phyloP scores from a whole-genome alignment of 2,329 filamentous ascomycete species.

The Aspergillus quadrilineatus region DNA sequence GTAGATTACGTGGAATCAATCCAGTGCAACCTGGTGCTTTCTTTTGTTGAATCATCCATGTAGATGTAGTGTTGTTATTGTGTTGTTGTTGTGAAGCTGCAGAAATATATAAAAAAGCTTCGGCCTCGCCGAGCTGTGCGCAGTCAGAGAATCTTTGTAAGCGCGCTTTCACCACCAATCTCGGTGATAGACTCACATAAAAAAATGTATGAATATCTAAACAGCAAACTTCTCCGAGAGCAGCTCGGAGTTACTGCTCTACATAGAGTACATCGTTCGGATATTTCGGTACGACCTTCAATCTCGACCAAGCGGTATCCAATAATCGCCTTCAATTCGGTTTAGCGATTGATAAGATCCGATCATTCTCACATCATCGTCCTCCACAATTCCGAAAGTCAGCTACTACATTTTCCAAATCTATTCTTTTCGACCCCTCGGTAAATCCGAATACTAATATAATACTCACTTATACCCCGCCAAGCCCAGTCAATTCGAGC shows the following conservation, averaged over 20 bases:
- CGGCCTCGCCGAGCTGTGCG: neutral
- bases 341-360: conserved; percentile 14
- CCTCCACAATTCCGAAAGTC: conserved; percentile 4
- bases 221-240: neutral
- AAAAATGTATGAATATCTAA: neutral
- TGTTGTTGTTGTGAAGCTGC: neutral
- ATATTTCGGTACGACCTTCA: neutral
- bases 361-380: conserved; percentile 9
- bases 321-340: neutral
- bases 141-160: neutral
- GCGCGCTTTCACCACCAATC: neutral
- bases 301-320: neutral
- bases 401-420: neutral
- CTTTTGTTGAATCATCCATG: conserved; percentile 21
- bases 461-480: neutral
- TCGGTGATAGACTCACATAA: neutral
- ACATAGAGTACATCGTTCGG: neutral
- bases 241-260: neutral
- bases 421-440: neutral
- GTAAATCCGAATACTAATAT: neutral
- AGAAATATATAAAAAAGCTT: neutral
- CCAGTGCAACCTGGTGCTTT: conserved; percentile 27
- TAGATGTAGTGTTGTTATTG: neutral
- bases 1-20: conserved; percentile 38
- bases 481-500: neutral